Percentiles rank a stretch among this genome's conserved stretches.
Evolutionary conservation across 345 rosid species (phyloP).

Genomic region (Populus pruinosa): DNA sequence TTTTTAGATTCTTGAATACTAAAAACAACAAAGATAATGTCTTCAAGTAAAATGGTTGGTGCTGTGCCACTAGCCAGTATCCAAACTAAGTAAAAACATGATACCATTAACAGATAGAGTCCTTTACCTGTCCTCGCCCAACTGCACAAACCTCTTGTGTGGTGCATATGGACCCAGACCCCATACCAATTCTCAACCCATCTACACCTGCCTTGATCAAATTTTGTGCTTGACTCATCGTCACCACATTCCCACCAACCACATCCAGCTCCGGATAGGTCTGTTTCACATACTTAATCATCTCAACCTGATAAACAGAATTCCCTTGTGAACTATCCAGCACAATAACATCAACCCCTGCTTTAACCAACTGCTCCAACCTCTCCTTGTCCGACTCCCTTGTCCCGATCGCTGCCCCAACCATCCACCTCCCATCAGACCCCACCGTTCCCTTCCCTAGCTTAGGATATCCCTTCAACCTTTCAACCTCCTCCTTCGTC

Average conservation of each 20-base stretch:
- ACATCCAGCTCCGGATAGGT: constrained; percentile 75
- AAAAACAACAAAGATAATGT: neutral
- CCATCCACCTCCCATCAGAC: constrained; percentile 83
- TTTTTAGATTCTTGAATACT: neutral
- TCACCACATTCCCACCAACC: constrained; percentile 90
- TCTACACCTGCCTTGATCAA: constrained; percentile 79
- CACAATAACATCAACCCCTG: constrained; percentile 64
- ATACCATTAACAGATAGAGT: neutral
- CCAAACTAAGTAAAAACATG: neutral
- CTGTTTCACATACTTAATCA: constrained; percentile 68
- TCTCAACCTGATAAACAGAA: constrained; percentile 78
- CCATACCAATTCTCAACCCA: constrained; percentile 91
- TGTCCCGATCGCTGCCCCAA: constrained; percentile 83
- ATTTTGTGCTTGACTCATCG: constrained; percentile 77
- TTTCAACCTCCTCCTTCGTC: constrained; percentile 64
- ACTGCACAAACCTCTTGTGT: constrained; percentile 97
- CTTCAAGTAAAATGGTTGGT: neutral
- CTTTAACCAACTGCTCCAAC: constrained; percentile 68
- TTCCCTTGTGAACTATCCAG: constrained; percentile 95
- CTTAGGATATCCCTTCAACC: constrained; percentile 68
- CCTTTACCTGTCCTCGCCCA: constrained; percentile 87
- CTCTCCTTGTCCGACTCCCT: constrained; percentile 80
- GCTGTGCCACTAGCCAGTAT: no score
- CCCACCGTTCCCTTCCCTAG: constrained; percentile 62
- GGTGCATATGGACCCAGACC: constrained; percentile 93